Percentiles rank a stretch among this genome's conserved stretches.
These are phyloP conservation scores for Metschnikowia peoriensis DNA, from an alignment of 805 yeast genomes.

Conservation along the genomic window DNA sequence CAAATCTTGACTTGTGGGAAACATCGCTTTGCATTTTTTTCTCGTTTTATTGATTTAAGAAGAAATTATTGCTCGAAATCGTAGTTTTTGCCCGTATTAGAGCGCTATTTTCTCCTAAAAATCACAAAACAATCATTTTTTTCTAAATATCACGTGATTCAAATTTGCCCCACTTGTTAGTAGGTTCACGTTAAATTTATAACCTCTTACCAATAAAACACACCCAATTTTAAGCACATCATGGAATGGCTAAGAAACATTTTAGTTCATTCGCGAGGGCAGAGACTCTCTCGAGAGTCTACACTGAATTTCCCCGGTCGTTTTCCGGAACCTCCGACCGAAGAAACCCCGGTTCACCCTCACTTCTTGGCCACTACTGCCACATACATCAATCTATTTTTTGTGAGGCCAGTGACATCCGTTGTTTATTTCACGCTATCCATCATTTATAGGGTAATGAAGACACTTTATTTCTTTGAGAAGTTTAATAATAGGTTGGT, in stretches of 20 bases:
- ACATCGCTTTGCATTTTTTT: too few species aligned
- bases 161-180: not conserved
- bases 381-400: not conserved
- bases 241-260: slow-evolving; percentile 6
- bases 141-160: not conserved
- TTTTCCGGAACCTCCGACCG: slow-evolving; percentile 4
- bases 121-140: not conserved
- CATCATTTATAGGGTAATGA: not conserved
- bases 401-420: slow-evolving; percentile 6
- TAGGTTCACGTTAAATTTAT: not conserved
- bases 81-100: too few species aligned
- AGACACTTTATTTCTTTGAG: slow-evolving; percentile 10
- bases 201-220: not conserved
- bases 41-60: too few species aligned
- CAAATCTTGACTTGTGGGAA: too few species aligned
- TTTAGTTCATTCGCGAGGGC: not conserved
- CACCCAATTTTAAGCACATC: not conserved
- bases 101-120: too few species aligned
- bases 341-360: not conserved
- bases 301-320: slow-evolving; percentile 10
- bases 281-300: not conserved
- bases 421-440: not conserved
- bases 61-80: not conserved
- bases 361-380: slow-evolving; percentile 1
- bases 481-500: slow-evolving; percentile 4